A percentile compares a stretch with the other conserved stretches of the same genome.
Evolutionary conservation across 768 basidiomycete genomes (phyloP).

Genomic region (Pleurotus cornucopiae): DNA sequence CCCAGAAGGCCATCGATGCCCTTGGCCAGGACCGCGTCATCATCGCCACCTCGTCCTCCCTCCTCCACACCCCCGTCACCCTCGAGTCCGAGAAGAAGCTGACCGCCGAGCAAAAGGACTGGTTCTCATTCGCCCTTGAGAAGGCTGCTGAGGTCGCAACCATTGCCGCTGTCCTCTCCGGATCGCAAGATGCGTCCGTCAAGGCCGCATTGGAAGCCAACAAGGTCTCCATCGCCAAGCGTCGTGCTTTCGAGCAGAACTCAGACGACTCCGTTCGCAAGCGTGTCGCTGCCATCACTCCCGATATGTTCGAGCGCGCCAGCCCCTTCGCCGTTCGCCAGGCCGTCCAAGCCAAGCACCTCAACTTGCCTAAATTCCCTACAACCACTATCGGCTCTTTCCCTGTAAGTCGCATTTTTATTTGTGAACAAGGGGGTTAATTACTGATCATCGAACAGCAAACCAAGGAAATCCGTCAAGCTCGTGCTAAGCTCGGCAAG

Average conservation of each 20-base stretch:
- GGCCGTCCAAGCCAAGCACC: slow-evolving; percentile 82
- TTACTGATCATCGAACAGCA: slow-evolving; percentile 46
- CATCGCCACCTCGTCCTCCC: slow-evolving; percentile 93
- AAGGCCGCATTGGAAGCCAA: slow-evolving; percentile 82
- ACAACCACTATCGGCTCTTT: slow-evolving; percentile 98
- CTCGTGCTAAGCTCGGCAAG: slow-evolving; percentile 94
- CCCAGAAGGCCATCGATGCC: slow-evolving; percentile 77
- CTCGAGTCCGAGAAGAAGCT: slow-evolving; percentile 90
- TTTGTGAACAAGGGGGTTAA: background rate
- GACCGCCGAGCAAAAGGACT: slow-evolving; percentile 85
- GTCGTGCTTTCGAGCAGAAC: slow-evolving; percentile 89
- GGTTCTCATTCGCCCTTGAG: slow-evolving; percentile 98
- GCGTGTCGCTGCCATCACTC: slow-evolving; percentile 89
- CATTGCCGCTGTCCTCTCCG: slow-evolving; percentile 81
- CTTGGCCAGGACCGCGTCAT: slow-evolving; percentile 89
- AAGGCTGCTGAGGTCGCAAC: slow-evolving; percentile 88
- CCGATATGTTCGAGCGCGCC: slow-evolving; percentile 82
- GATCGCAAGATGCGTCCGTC: slow-evolving; percentile 73
- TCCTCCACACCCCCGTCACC: slow-evolving; percentile 97
- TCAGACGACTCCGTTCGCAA: slow-evolving; percentile 95
- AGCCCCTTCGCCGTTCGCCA: slow-evolving; percentile 84
- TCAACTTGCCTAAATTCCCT: slow-evolving; percentile 94
- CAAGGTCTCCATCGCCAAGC: slow-evolving; percentile 85
- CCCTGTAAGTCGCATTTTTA: slow-evolving; percentile 55
- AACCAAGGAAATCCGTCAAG: slow-evolving; percentile 98